phyloP scores from a whole-genome alignment of 78 protist genomes.

The Tieghemostelium lacteum region DNA sequence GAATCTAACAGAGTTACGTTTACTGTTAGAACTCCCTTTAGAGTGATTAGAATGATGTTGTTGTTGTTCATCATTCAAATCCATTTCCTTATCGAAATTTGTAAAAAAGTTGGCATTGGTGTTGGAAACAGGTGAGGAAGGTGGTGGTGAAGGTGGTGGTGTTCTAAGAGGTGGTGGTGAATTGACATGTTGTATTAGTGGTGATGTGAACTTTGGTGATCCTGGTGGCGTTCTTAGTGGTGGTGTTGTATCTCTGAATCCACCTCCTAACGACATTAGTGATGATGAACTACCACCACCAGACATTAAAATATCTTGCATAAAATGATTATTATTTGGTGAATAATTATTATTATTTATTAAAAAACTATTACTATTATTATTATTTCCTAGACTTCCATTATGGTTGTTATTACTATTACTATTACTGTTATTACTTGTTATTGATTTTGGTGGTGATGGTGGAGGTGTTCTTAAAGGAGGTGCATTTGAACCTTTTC shows the following conservation, averaged over 20 bases:
- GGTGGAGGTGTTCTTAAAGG: constrained; percentile 75
- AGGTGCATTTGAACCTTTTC: constrained; percentile 64
- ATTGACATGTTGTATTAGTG: neutral
- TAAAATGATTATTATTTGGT: no score
- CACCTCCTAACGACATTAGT: neutral
- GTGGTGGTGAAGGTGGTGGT: constrained; percentile 15
- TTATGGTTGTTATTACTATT: neutral
- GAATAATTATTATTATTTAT: no score
- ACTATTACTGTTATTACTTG: neutral
- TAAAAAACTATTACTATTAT: neutral
- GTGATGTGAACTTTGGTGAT: constrained; percentile 28
- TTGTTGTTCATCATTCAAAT: neutral
- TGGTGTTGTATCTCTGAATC: constrained; percentile 33
- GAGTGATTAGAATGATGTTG: constrained; percentile 3
- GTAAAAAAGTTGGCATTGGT: neutral
- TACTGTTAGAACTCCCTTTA: neutral
- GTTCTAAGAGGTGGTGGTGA: constrained; percentile 20
- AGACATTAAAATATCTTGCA: no score
- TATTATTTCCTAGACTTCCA: neutral
- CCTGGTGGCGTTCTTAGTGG: constrained; percentile 77
- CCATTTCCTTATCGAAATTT: no score
- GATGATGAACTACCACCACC: neutral
- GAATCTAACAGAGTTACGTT: neutral
- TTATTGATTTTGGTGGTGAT: constrained; percentile 58
- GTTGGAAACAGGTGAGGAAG: neutral